phyloP scores from a whole-genome alignment of 2,329 filamentous ascomycete genomes.

The Fusarium duplospermum region DNA sequence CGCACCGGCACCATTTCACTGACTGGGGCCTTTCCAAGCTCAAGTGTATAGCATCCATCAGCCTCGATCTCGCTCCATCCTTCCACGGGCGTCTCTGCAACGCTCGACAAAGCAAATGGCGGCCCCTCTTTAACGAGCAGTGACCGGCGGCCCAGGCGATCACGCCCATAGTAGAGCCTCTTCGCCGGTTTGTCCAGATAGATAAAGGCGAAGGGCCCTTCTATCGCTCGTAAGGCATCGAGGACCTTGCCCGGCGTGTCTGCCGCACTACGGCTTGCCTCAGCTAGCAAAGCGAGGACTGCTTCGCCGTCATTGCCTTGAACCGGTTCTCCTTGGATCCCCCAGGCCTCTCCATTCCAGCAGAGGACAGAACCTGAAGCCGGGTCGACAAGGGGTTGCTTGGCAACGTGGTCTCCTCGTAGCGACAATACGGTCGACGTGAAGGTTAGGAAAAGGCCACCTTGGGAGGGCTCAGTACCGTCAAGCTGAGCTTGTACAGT shows the following conservation, averaged over 20 bases:
- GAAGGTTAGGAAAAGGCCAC: conserved; percentile 66
- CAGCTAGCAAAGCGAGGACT: conserved; percentile 71
- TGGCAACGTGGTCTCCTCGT: conserved; percentile 77
- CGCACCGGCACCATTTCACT: conserved; percentile 33
- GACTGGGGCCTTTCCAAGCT: conserved; percentile 53
- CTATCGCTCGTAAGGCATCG: conserved; percentile 68
- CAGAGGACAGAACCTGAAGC: conserved; percentile 76
- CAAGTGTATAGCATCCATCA: conserved; percentile 80
- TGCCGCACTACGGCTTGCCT: conserved; percentile 50
- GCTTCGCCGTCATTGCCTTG: conserved; percentile 81
- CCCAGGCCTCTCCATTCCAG: conserved; percentile 99
- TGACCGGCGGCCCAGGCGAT: conserved; percentile 88
- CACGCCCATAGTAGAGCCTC: conserved; percentile 83
- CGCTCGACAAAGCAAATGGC: conserved; percentile 74
- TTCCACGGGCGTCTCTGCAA: conserved; percentile 65
- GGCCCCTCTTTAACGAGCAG: conserved; percentile 70
- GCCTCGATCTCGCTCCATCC: conserved; percentile 86
- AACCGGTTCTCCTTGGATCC: conserved; percentile 68
- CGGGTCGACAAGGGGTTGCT: conserved; percentile 77
- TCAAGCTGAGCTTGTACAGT: conserved; percentile 50
- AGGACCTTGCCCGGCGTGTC: conserved; percentile 51
- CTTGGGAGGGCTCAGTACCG: conserved; percentile 28
- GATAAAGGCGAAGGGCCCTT: conserved; percentile 91
- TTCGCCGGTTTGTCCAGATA: conserved; percentile 75
- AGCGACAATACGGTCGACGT: conserved; percentile 90